Evolutionary conservation across 2,329 filamentous ascomycete genomes (phyloP), one percentile per base, ranked within the genome.

Genomic region (Aspergillus tubingensis): DNA sequence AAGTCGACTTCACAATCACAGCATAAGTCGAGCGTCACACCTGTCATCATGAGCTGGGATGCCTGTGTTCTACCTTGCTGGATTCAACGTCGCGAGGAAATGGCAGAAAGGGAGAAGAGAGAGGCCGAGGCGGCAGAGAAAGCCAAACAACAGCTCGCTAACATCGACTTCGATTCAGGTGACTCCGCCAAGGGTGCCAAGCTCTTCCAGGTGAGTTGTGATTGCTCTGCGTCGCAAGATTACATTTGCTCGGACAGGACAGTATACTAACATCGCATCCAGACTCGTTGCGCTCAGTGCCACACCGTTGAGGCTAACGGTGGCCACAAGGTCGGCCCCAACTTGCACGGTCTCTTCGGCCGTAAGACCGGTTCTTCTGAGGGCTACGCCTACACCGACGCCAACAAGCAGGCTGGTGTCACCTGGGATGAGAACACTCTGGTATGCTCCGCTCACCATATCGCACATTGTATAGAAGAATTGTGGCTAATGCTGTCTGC

Each of bases 281-380:
- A 85, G 86, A 98, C 93, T 71, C 90, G 95, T 80, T 99, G 95
- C 85, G 91, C 91, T 70, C 92, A 97, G 85, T 99, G 95, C 91
- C 95, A 99, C 86, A 98, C 91, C 81, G 85, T 96, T 79, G 92
- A 96, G 82, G 86, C 85, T 67, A 19, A 19, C 17, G 90, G 86
- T 74, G 95, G 94, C 82, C 96, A 97, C 92, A 98, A 98, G 89
- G 91, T 96, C 81, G 95, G 95, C 78, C 95, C 95, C 76, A 92
- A 92, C 79, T 89, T 99, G 74, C 88, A 96, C 89, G 95, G 95
- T 79, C 91, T 99, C 70, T 99, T 96, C 80, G 95, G 95, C 81
- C 94, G 95, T 80, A 91, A 96, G 86, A 91, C 91, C 67, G 95
- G 95, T 74, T 86, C 89, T 78, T 91, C 96, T 72, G 90, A 92